A percentile compares a stretch with the other conserved stretches of the same genome.
phyloP scores from a whole-genome alignment of 768 basidiomycete species.

The Chalciporus piperatus region DNA sequence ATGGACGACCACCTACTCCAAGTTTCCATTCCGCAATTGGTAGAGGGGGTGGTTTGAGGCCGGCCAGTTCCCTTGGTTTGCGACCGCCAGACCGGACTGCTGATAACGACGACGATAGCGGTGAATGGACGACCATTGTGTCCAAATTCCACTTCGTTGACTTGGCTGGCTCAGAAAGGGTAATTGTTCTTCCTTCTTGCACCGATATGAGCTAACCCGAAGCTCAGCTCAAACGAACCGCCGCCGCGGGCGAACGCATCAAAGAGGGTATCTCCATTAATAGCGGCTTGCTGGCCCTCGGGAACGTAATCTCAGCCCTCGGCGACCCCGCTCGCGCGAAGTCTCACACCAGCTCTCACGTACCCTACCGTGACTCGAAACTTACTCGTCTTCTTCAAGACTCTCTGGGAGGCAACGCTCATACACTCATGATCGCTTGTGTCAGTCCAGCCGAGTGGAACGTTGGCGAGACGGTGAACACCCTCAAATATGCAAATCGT shows the following conservation, averaged over 20 bases:
- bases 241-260: constrained; percentile 92
- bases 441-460: constrained; percentile 97
- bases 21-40: constrained; percentile 76
- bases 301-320: constrained; percentile 97
- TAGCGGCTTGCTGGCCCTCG: constrained; percentile 90
- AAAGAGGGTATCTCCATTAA: constrained; percentile 99
- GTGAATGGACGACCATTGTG: constrained; percentile 86
- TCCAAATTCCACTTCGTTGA: constrained; percentile 99
- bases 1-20: constrained; percentile 75
- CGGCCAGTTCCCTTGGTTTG: constrained; percentile 75
- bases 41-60: constrained; percentile 63
- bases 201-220: constrained; percentile 15
- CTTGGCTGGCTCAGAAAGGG: constrained; percentile 93
- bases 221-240: constrained; percentile 86
- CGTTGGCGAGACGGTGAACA: constrained; percentile 88
- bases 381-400: constrained; percentile 79
- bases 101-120: constrained; percentile 56
- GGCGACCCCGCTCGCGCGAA: constrained; percentile 90
- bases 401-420: constrained; percentile 94
- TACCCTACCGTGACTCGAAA: constrained; percentile 98
- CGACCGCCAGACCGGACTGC: constrained; percentile 49
- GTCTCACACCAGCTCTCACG: constrained; percentile 79
- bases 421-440: constrained; percentile 99
- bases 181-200: constrained; percentile 33
- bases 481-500: constrained; percentile 95